Base-by-base conservation (phyloP, 140 eudicot species). In the Ambrosia hybrid region DNA sequence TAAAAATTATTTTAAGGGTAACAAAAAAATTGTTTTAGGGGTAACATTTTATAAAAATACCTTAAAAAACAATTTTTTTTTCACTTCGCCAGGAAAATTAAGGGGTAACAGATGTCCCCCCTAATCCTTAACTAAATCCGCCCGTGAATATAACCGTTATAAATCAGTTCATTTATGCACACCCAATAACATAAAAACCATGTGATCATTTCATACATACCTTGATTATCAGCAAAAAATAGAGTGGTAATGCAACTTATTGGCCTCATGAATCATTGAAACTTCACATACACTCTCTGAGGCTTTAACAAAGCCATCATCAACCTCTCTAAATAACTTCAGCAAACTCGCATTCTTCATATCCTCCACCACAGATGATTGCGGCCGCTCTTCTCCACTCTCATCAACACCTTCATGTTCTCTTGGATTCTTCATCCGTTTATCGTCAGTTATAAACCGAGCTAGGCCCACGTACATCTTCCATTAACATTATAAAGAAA, bases 251-350 rank as follows among this genome's bases (percentile, higher is more conserved):
- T 89, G 88, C 85, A 89, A 79, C 65, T 86, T 73, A 72, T 80
- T 79, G 30, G 83, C 95, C 74, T 89, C 92, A 17, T 86, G 90
- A 81, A 85, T 78, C 77, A 83, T 83, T 1, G 88, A 89, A 58
- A 89, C 90, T 56, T 92, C 82, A 62, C 66, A 74, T 11, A 88
- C 86, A 85, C 95, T 81, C 69, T 87, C 72, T 0, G 95, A 92
- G 73, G 92, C 91, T 78, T 79, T 81, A 9, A 91, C 75, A 68
- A 89, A 91, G 81, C 86, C 73, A 65, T 89, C 91, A 74, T 83
- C 96, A 74, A 86, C 78, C 6, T 83, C 88, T 14, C 5, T 69
- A 51, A 85, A 87, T 45, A 90, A 68, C 76, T 87, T 67, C 59
- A 85, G 53, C 78, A 89, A 62, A 33, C 70, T 86, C 76, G 65